Evolutionary conservation across 2,329 filamentous ascomycete species (phyloP).

Genomic region (Ceratocystis cubensis): DNA sequence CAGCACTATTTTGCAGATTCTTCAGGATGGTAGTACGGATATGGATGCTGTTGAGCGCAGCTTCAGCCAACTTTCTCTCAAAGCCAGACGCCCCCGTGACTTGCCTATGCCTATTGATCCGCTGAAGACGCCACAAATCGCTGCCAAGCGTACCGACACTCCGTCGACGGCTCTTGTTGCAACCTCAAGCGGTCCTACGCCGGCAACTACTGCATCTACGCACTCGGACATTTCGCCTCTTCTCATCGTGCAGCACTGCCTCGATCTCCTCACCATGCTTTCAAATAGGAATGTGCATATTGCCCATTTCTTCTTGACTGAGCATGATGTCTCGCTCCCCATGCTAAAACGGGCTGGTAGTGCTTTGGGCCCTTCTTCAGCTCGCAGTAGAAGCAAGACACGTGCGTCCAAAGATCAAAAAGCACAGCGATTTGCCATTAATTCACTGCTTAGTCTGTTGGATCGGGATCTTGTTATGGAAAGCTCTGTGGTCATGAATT

Average conservation of each 20-base stretch:
- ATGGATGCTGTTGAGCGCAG: conserved; percentile 88
- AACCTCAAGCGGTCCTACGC: conserved; percentile 21
- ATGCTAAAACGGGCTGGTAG: conserved; percentile 58
- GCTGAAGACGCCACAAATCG: conserved; percentile 63
- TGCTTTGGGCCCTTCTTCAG: conserved; percentile 49
- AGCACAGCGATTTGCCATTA: conserved; percentile 78
- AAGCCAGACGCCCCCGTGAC: conserved; percentile 69
- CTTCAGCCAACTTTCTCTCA: conserved; percentile 82
- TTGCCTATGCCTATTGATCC: conserved; percentile 39
- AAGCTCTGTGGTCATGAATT: conserved; percentile 93
- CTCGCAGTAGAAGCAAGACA: conserved; percentile 19
- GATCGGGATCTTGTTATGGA: conserved; percentile 95
- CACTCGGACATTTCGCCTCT: conserved; percentile 86
- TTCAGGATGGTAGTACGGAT: conserved; percentile 91
- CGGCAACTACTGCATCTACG: conserved; percentile 31
- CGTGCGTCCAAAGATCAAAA: conserved; percentile 70
- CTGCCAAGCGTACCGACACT: conserved; percentile 59
- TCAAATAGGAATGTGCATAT: conserved; percentile 77
- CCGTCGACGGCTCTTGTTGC: conserved; percentile 36
- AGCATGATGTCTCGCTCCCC: conserved; percentile 66
- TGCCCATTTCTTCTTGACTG: conserved; percentile 81
- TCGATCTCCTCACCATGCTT: conserved; percentile 72
- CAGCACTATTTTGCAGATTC: conserved; percentile 78
- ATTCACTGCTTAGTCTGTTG: conserved; percentile 73
- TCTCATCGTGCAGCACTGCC: conserved; percentile 89